Percentiles rank a stretch among this genome's conserved stretches.
phyloP scores from a whole-genome alignment of 1,284 basidiomycete species.

The Fomitopsis betulina region DNA sequence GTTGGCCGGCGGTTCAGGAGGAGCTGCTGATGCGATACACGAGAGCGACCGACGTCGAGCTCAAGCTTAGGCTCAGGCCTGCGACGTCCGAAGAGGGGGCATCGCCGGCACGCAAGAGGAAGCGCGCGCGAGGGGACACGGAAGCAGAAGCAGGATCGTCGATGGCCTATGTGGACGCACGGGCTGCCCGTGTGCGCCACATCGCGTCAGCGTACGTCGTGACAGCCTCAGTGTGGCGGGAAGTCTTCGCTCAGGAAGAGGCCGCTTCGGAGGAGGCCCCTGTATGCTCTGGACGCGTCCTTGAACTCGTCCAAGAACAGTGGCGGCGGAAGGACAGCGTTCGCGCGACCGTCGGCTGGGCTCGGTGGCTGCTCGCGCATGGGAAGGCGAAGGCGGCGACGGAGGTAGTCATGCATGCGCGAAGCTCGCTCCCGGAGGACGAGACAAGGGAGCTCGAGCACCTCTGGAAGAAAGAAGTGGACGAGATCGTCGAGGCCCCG shows the following conservation, averaged over 20 bases:
- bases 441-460: slow-evolving; percentile 19
- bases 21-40: slow-evolving; percentile 42
- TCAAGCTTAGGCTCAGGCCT: not conserved
- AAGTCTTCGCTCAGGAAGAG: slow-evolving; percentile 33
- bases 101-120: slow-evolving; percentile 10
- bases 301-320: slow-evolving; percentile 34
- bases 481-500: slow-evolving; percentile 1
- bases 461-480: slow-evolving; percentile 22
- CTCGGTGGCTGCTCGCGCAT: slow-evolving; percentile 37
- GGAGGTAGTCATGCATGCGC: slow-evolving; percentile 20
- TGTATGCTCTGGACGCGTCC: slow-evolving; percentile 17
- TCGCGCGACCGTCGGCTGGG: slow-evolving; percentile 41
- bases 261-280: slow-evolving; percentile 1
- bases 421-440: slow-evolving; percentile 13
- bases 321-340: slow-evolving; percentile 38
- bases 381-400: slow-evolving; percentile 30
- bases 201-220: slow-evolving; percentile 39
- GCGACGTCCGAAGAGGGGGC: not conserved
- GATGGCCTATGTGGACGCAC: slow-evolving; percentile 11
- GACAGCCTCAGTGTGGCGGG: slow-evolving; percentile 40
- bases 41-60: slow-evolving; percentile 13
- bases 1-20: slow-evolving; percentile 40
- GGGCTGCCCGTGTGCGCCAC: slow-evolving; percentile 35
- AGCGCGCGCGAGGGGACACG: not conserved
- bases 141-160: not conserved